Evolutionary conservation across 2,329 filamentous ascomycete genomes (phyloP).

Genomic region (Aspergillus sojae): DNA sequence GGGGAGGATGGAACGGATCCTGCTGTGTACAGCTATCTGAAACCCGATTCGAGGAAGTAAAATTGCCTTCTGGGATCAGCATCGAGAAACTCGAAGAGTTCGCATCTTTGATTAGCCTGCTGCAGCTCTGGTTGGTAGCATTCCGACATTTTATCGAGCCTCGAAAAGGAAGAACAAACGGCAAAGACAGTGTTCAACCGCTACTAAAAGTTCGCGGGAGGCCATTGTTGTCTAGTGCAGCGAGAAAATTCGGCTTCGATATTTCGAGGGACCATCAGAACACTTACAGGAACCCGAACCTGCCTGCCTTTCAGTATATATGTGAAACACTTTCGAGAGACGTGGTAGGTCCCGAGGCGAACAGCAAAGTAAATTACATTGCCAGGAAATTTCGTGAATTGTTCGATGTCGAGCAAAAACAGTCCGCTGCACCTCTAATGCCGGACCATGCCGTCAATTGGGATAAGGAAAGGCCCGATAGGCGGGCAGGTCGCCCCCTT

Average conservation of each 20-base stretch:
- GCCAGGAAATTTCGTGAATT: constrained; percentile 1
- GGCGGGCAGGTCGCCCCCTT: not conserved
- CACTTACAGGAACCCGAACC: not conserved
- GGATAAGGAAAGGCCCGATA: not conserved
- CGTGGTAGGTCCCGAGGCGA: not conserved
- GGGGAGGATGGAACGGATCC: not conserved
- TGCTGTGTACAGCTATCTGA: constrained; percentile 5
- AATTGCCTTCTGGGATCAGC: not conserved
- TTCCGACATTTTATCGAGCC: constrained; percentile 3
- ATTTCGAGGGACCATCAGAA: not conserved
- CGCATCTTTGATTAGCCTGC: not conserved
- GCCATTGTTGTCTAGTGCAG: not conserved
- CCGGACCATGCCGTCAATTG: not conserved
- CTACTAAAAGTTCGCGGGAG: not conserved
- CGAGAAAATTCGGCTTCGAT: constrained; percentile 1
- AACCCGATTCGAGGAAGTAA: not conserved
- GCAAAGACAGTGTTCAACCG: constrained; percentile 1
- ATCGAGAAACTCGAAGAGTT: not conserved
- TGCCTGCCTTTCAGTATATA: constrained; percentile 2
- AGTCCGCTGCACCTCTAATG: not conserved
- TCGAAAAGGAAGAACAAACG: not conserved
- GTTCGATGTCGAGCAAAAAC: not conserved
- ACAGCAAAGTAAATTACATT: not conserved
- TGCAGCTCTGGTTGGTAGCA: constrained; percentile 6
- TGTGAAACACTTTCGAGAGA: not conserved